Percentiles rank a stretch among this genome's conserved stretches.
Conservation (phyloP, 176 grass and related monocot genomes). For the Echinochloa phyllopogon region DNA sequence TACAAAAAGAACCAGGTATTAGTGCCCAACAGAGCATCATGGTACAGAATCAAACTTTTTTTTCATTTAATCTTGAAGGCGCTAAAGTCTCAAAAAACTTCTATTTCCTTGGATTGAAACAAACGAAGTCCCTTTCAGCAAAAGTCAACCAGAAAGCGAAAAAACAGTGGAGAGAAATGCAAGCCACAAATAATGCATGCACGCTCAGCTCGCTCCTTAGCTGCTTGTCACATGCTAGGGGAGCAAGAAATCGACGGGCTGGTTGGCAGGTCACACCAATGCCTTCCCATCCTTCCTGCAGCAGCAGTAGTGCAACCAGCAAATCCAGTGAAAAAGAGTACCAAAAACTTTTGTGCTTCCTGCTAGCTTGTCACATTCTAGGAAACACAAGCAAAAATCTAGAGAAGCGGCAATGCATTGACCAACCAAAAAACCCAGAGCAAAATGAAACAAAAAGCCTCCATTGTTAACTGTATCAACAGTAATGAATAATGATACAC, state of each 20-base stretch:
- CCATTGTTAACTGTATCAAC: neutral
- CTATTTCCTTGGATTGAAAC: neutral
- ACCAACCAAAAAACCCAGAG: neutral
- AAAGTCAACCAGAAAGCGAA: slow-evolving; percentile 12
- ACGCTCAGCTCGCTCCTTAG: neutral
- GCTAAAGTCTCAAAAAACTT: neutral
- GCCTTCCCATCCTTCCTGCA: slow-evolving; percentile 23
- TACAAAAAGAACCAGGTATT: slow-evolving; percentile 19
- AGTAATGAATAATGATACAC: neutral
- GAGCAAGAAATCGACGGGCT: slow-evolving; percentile 33
- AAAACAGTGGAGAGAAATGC: slow-evolving; percentile 13
- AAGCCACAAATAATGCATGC: neutral
- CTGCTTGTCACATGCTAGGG: slow-evolving; percentile 28
- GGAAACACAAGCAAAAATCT: neutral
- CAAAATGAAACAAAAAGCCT: neutral
- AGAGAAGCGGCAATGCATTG: neutral
- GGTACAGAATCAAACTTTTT: neutral
- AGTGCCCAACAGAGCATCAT: slow-evolving; percentile 11
- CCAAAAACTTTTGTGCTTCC: neutral
- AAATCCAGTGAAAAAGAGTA: slow-evolving; percentile 31
- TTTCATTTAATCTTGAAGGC: neutral
- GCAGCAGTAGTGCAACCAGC: slow-evolving; percentile 3
- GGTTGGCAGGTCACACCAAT: slow-evolving; percentile 44
- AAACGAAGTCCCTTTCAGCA: slow-evolving; percentile 9
- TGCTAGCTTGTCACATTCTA: neutral